Conservation (phyloP, 169 alveolate species). For the Plasmodium vinckei region DNA sequence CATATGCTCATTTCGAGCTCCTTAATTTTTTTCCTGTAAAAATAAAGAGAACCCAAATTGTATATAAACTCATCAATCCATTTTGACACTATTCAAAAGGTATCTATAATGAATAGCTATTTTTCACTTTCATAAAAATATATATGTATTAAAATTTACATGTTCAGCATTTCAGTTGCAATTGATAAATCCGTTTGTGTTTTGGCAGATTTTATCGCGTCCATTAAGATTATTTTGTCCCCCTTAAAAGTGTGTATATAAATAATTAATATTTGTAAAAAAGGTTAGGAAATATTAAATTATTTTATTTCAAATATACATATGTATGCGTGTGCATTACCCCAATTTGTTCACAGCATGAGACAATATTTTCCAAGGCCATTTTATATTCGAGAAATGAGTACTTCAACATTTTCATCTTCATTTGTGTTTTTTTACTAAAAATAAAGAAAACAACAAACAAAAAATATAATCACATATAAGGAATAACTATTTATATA, state of each 20-base stretch:
- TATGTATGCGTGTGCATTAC: slow-evolving; percentile 10
- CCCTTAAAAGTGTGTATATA: slow-evolving; percentile 14
- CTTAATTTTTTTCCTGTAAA: slow-evolving; percentile 42
- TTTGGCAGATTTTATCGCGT: slow-evolving; percentile 45
- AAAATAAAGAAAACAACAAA: background rate
- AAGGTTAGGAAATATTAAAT: background rate
- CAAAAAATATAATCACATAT: background rate
- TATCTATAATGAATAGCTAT: no score
- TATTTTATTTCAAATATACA: background rate
- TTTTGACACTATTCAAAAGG: no score
- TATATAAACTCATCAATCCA: no score
- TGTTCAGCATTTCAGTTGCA: slow-evolving; percentile 58
- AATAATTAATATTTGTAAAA: background rate
- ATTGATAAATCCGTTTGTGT: slow-evolving; percentile 67
- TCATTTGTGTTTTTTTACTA: slow-evolving; percentile 42
- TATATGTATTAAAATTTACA: slow-evolving; percentile 11
- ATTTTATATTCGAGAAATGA: slow-evolving; percentile 62
- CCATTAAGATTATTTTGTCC: slow-evolving; percentile 66
- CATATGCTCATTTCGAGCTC: slow-evolving; percentile 56
- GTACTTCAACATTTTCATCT: slow-evolving; percentile 29
- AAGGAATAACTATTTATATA: background rate
- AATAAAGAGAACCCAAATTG: background rate
- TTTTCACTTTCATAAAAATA: background rate
- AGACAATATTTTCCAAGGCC: slow-evolving; percentile 62
- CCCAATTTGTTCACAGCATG: slow-evolving; percentile 72